Evolutionary conservation across 2,329 filamentous ascomycete genomes (phyloP).

Genomic region (Cylindrodendrum hubeiense): DNA sequence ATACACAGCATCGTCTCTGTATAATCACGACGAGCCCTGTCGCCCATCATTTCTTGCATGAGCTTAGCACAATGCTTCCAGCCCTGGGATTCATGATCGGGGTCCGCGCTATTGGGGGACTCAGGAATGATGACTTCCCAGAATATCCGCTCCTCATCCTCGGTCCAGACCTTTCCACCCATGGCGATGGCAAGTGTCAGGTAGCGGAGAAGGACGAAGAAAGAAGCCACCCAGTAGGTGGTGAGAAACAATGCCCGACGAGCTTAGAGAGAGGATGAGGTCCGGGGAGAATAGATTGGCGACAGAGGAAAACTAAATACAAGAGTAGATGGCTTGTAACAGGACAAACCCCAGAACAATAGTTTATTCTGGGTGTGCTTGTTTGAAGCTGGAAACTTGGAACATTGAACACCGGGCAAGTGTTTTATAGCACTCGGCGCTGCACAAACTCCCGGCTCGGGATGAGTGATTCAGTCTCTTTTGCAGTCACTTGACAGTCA

Average conservation of each 20-base stretch:
- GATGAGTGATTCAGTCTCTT: slow-evolving; percentile 43
- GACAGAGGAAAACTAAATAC: not conserved
- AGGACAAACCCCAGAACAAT: not conserved
- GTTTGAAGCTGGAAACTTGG: not conserved
- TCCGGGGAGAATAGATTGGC: not conserved
- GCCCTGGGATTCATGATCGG: slow-evolving; percentile 34
- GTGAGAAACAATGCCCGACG: not conserved
- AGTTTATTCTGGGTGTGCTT: not conserved
- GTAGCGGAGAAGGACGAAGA: no score
- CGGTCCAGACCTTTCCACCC: slow-evolving; percentile 65
- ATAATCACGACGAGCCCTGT: slow-evolving; percentile 53
- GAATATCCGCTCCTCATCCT: slow-evolving; percentile 61
- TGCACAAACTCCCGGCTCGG: slow-evolving; percentile 10
- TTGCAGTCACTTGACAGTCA: slow-evolving; percentile 6
- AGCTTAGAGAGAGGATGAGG: slow-evolving; percentile 2
- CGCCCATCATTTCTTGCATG: slow-evolving; percentile 55
- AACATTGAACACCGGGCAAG: not conserved
- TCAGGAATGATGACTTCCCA: slow-evolving; percentile 57
- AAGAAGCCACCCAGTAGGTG: not conserved
- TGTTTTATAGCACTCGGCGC: slow-evolving; percentile 34
- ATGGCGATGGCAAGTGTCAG: slow-evolving; percentile 47
- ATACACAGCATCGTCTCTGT: slow-evolving; percentile 54
- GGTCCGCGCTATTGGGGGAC: slow-evolving; percentile 49
- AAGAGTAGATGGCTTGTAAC: not conserved
- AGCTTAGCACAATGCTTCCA: slow-evolving; percentile 54